phyloP scores from a whole-genome alignment of 768 basidiomycete genomes.

The Russula foetens region DNA sequence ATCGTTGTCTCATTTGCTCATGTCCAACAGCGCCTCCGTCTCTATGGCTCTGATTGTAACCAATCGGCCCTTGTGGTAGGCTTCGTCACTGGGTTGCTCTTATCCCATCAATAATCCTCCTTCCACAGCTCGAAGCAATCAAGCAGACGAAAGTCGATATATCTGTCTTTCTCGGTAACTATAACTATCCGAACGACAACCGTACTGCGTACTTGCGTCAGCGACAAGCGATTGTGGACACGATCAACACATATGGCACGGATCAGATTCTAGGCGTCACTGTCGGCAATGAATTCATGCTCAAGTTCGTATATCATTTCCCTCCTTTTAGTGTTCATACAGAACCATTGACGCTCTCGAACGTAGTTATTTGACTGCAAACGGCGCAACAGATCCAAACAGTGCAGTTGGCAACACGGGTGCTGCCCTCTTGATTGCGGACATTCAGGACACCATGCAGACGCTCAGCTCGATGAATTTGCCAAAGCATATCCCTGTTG shows the following conservation, averaged over 20 bases:
- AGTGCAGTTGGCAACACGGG: conserved; percentile 50
- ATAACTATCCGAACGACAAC: conserved; percentile 53
- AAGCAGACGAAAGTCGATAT: conserved; percentile 83
- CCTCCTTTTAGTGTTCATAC: not conserved
- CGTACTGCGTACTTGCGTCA: conserved; percentile 68
- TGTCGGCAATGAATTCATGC: conserved; percentile 88
- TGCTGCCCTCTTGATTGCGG: conserved; percentile 50
- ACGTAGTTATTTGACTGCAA: conserved; percentile 47
- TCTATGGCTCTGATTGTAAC: conserved; percentile 87
- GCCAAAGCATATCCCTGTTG: conserved; percentile 55
- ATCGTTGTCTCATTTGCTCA: not conserved
- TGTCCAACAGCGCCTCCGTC: conserved; percentile 46
- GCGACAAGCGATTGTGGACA: conserved; percentile 52
- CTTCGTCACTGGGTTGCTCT: conserved; percentile 7
- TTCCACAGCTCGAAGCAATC: conserved; percentile 70
- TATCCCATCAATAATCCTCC: not conserved
- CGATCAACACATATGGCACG: conserved; percentile 69
- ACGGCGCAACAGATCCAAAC: conserved; percentile 47
- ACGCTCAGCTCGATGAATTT: conserved; percentile 51
- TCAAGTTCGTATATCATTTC: conserved; percentile 43
- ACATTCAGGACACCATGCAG: conserved; percentile 58
- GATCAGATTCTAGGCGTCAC: conserved; percentile 72
- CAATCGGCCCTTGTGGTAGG: conserved; percentile 66
- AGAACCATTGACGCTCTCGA: not conserved
- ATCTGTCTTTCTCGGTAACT: conserved; percentile 71